Evolutionary conservation across 1,284 basidiomycete species (phyloP).

Genomic region (Tranzscheliella williamsii): DNA sequence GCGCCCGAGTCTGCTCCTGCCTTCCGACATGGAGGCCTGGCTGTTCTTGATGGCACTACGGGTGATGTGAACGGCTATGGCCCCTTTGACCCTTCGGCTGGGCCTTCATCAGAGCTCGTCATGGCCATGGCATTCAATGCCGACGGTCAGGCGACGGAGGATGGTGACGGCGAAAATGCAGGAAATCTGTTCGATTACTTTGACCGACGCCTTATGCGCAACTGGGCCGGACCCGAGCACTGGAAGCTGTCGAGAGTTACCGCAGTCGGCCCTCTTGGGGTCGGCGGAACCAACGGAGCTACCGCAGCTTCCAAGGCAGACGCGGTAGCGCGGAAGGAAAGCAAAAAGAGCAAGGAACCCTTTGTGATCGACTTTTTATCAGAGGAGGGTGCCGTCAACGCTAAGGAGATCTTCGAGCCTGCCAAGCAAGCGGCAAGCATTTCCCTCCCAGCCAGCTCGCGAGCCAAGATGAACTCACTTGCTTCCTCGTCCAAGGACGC

Average conservation of each 20-base stretch:
- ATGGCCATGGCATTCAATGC: constrained; percentile 73
- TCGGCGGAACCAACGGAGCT: constrained; percentile 2
- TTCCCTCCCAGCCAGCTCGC: constrained; percentile 62
- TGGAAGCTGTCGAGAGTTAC: constrained; percentile 74
- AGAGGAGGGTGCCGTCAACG: constrained; percentile 67
- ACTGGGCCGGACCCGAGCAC: constrained; percentile 98
- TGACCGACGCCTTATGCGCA: constrained; percentile 83
- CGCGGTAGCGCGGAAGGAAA: constrained; percentile 21
- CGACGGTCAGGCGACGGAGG: constrained; percentile 19
- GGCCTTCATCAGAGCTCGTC: constrained; percentile 69
- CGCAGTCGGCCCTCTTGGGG: constrained; percentile 19
- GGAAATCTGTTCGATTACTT: constrained; percentile 78
- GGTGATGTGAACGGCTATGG: constrained; percentile 25
- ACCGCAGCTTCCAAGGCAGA: constrained; percentile 12
- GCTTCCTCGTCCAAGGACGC: constrained; percentile 57
- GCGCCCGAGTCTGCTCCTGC: constrained; percentile 43
- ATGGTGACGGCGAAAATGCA: constrained; percentile 30
- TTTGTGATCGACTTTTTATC: constrained; percentile 85
- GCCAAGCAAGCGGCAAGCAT: constrained; percentile 53
- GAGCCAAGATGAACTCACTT: constrained; percentile 24
- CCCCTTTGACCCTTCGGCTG: constrained; percentile 33
- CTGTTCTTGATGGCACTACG: constrained; percentile 28
- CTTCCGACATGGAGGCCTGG: constrained; percentile 19
- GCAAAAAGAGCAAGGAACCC: constrained; percentile 67
- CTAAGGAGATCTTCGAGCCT: constrained; percentile 76